Percentiles rank a stretch among this genome's conserved stretches.
Conservation (phyloP, 2,329 filamentous ascomycete genomes). For the Penicillium sp. region DNA sequence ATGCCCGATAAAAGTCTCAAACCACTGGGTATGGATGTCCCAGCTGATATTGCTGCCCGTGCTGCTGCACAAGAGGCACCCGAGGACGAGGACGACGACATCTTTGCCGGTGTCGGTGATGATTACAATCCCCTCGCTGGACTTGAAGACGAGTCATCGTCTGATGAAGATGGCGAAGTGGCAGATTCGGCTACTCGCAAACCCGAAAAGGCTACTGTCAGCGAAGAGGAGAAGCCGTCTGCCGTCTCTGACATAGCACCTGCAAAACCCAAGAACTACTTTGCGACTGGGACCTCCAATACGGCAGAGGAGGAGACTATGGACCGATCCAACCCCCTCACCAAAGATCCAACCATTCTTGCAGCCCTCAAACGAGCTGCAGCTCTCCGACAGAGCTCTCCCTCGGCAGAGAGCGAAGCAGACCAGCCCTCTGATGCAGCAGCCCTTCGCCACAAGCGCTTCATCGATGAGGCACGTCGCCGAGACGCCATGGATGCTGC, state of each 20-base stretch:
- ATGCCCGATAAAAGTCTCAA: slow-evolving; percentile 48
- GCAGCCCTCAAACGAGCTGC: slow-evolving; percentile 85
- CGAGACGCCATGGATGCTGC: slow-evolving; percentile 75
- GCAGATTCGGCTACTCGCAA: slow-evolving; percentile 14
- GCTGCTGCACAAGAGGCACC: slow-evolving; percentile 29
- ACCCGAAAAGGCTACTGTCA: slow-evolving; percentile 7
- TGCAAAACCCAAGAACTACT: slow-evolving; percentile 50
- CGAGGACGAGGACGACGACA: slow-evolving; percentile 58
- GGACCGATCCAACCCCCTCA: slow-evolving; percentile 44
- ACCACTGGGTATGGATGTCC: slow-evolving; percentile 54
- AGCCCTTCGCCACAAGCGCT: slow-evolving; percentile 68
- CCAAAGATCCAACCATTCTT: slow-evolving; percentile 74
- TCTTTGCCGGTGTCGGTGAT: slow-evolving; percentile 60
- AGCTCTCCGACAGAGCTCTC: slow-evolving; percentile 53
- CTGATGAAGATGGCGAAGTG: slow-evolving; percentile 42
- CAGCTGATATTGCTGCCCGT: slow-evolving; percentile 43
- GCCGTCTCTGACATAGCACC: slow-evolving; percentile 7
- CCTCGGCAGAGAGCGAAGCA: slow-evolving; percentile 41
- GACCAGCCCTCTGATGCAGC: slow-evolving; percentile 62
- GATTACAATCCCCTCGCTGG: slow-evolving; percentile 62
- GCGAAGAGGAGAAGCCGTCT: slow-evolving; percentile 12
- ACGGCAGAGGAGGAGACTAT: slow-evolving; percentile 51
- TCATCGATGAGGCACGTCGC: slow-evolving; percentile 62
- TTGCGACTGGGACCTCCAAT: slow-evolving; percentile 27
- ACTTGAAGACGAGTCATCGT: slow-evolving; percentile 49